These are phyloP conservation scores for Boletus pseudo-olivaceus DNA, from an alignment of 768 basidiomycete genomes.

Conservation along the genomic window DNA sequence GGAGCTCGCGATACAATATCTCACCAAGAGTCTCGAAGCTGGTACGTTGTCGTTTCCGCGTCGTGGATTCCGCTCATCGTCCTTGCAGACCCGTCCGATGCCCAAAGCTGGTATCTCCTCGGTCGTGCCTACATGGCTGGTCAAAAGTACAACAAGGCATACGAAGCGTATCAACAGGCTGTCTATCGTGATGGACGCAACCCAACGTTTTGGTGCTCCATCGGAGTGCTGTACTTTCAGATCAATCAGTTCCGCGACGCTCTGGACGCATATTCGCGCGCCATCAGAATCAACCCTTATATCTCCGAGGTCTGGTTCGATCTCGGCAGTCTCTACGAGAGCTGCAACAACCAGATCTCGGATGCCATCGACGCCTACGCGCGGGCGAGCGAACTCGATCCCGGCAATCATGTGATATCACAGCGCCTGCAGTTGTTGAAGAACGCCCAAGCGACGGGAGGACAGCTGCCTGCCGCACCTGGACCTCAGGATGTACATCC, in stretches of 20 bases:
- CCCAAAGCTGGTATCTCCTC: conserved; percentile 98
- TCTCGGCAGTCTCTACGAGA: conserved; percentile 93
- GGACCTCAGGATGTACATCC: conserved; percentile 96
- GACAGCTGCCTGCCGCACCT: conserved; percentile 79
- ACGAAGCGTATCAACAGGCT: conserved; percentile 98
- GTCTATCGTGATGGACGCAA: conserved; percentile 98
- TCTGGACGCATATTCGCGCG: conserved; percentile 96
- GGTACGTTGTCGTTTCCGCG: conserved; percentile 48
- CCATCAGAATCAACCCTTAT: conserved; percentile 98
- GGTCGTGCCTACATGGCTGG: conserved; percentile 99
- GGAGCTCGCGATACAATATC: conserved; percentile 87
- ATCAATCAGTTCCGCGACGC: conserved; percentile 99
- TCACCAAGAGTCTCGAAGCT: conserved; percentile 93
- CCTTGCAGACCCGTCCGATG: conserved; percentile 81
- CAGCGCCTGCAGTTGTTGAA: conserved; percentile 75
- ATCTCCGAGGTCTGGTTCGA: conserved; percentile 85
- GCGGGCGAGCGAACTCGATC: conserved; percentile 91
- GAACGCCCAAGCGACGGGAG: conserved; percentile 73
- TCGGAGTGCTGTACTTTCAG: conserved; percentile 98
- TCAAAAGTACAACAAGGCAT: conserved; percentile 98
- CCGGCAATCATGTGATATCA: conserved; percentile 76
- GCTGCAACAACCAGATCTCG: conserved; percentile 97
- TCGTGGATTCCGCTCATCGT: neutral
- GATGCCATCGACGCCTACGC: conserved; percentile 99
- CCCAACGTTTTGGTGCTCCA: conserved; percentile 99